Base-by-base conservation (phyloP, 2,329 filamentous ascomycete genomes). In the Tolypocladium tundrense region DNA sequence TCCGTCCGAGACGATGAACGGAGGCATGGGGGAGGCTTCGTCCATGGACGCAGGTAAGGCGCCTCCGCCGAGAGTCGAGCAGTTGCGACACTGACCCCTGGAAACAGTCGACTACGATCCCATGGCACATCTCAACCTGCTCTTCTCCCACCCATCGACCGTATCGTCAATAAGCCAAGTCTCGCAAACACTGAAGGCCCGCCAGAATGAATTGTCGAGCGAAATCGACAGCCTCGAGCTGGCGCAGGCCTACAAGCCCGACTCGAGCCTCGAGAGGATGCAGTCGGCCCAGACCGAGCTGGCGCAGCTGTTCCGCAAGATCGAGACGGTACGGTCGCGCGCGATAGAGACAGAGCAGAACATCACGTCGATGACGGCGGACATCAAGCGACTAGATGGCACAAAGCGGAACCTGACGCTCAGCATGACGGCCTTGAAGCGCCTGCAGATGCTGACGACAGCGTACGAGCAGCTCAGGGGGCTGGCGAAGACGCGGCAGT, bases 361-460 rank as follows among this genome's bases (percentile, higher is more conserved):
- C 64, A 99, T 99, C 69, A 97, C 93, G 53, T 91, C 91, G 64
- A 99, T 99, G 94, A 99, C 94, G 60, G 91, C 94, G 59, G 94
- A 99, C 69, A 99, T 99, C 72, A 99, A 99, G 77, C 87, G 93
- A 64, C 81, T 99, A 63, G 94, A 99, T 74, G 90, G 89, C 72
- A 97, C 94, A 42, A 99, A 99, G 79, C 88, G 88, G 72, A 99
- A 99, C 73, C 80, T 99, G 61, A 97, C 94, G 11, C 81, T 96
- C 57, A 97, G 91, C 63, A 99, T 99, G 94, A 99, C 94, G 50
- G 93, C 93, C 27, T 79, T 99, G 67, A 99, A 99, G 78, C 83
- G 94, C 53, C 80, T 99, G 66, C 94, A 99, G 79, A 99, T 99
- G 94, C 77, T 99, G 69, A 97, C 94, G 6, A 97, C 94, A 4